Base-by-base conservation (phyloP, 2,329 filamentous ascomycete genomes). In the Botrytis paeoniae region DNA sequence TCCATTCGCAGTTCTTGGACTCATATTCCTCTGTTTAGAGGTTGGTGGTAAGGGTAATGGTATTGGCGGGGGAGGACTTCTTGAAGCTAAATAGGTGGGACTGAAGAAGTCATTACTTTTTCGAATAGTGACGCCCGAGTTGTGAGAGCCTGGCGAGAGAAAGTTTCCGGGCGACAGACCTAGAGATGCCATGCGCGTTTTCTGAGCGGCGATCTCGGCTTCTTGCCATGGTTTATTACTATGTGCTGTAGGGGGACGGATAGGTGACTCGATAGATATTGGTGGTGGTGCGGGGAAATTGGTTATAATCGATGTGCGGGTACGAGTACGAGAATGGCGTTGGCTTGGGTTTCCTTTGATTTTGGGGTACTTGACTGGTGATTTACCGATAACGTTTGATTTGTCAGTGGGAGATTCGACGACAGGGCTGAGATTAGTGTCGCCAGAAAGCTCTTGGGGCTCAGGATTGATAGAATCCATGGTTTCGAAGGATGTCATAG, bases 1-100 rank as follows among this genome's bases (percentile, higher is more conserved):
- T 29, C 37, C 22, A 18, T 37, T 39, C n/a, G 35, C 32, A 29
- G 10, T 22, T 37, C n/a, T 29, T 35, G 74, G 65, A 37, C 43
- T 59, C 9, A 62, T 43, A 32, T 70, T 54, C 16, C 35, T 69
- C 22, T 59, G 51, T 54, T 54, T 41, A 29, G 18, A 22, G 22
- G 35, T 88, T 51, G 70, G 70, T 35, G 70, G 70, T 32, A 72
- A 29, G 32, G 70, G 86, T 84, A 14, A 88, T 83, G 43, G 89
- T 83, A 6, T 85, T 83, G 68, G 83, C 83, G 54, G 83, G 78
- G 25, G 77, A 77, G 29, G 82, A 81, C 68, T 43, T 66, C 65
- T 66, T 45, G 51, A 61, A 20, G 62, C 16, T 20, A 74, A 74
- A 29, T 59, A 20, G 29, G 69, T 75, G n/a, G 77, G 77, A 35